Evolutionary conservation across 140 eudicot genomes (phyloP), one percentile per base, ranked within the genome.

Genomic region (Flaveria floridana): DNA sequence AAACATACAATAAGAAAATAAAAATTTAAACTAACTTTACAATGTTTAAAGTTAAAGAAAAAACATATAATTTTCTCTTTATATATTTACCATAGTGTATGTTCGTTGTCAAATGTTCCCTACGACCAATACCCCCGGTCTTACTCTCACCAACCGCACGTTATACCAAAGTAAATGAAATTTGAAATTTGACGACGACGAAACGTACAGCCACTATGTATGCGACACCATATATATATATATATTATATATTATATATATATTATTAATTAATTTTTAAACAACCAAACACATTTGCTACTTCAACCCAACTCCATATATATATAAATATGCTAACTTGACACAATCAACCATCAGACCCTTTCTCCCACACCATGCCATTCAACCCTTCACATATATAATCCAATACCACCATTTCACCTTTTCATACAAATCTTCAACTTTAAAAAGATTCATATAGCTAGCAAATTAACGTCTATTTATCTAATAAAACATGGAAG

Each of bases 101-200:
- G 34, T 63, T 68, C 10, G 47, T 47, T 50, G 59, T 15, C 47
- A 6, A 70, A 18, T 70, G 3, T 56, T 42, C 64, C 72, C 12
- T 25, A 1, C 48, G 19, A 26, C 21, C 10, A 1, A 1, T 59
- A 50, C 9, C 65, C 65, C 18, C 19, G 55, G 66, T 78, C 65
- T 39, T n/a, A 58, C 39, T 23, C 63, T 59, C 83, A 73, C 84
- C 84, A 80, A 80, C 80, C 72, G 41, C 84, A 68, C 15, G 74
- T 47, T 80, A 46, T 41, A 34, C 41, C 30, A 74, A 67, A 68
- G 80, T 80, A 74, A 80, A 79, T 11, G 52, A 46, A 8, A 23
- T 6, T 19, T 71, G 25, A 74, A 70, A 59, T 18, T 16, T 9
- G 5, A 11, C 6, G 55, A 11, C 6, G 55, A 19, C 25, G 51